Evolutionary conservation across 139 green algal genomes (phyloP), one percentile per base, ranked within the genome.

Genomic region (Micractinium sp.): DNA sequence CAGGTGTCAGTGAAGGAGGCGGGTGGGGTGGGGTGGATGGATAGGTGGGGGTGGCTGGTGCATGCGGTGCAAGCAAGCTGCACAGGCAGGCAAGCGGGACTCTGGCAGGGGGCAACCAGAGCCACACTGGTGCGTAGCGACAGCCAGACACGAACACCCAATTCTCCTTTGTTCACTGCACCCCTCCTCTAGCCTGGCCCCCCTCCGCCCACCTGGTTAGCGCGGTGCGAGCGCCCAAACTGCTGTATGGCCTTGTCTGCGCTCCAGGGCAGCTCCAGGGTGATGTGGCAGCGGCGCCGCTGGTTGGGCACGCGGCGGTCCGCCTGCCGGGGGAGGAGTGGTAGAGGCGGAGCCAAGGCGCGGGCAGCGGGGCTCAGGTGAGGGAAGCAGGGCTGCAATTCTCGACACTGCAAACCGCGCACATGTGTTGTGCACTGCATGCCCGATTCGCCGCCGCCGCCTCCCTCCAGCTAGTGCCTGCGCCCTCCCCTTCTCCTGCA

Each of bases 211-310:
- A 71, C 82, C 39, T 85, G 82, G 84, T 92, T 92, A 29, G 86
- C 85, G 23, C 92, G 79, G 81, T 95, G 93, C 25, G 89, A 93
- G 66, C 92, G 82, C 36, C 97, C 97, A 36, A 99, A 95, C 93
- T 99, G 97, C 92, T 99, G 97, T 61, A 99, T 96, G 69, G 97
- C 95, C 89, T 98, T 98, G 91, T 99, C 97, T 13, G 86, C 97
- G 5, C 76, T 92, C 96, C 97, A 99, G 66, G 97, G 96, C 85
- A 99, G 94, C 93, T 99, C 97, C 23, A 98, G 94, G 33, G 96
- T 99, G 69, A 99, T 91, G 93, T 99, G 96, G 60, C 95, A 87
- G 22, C 96, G 90, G 13, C 95, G 85, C 31, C 92, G 90, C 84
- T 95, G 92, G 85, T 96, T 95, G 25, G 82, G 18, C 15, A 75